These are phyloP conservation scores for Aaosphaeria pasadenensis DNA, from an alignment of 2,329 filamentous ascomycete genomes.

Conservation along the genomic window DNA sequence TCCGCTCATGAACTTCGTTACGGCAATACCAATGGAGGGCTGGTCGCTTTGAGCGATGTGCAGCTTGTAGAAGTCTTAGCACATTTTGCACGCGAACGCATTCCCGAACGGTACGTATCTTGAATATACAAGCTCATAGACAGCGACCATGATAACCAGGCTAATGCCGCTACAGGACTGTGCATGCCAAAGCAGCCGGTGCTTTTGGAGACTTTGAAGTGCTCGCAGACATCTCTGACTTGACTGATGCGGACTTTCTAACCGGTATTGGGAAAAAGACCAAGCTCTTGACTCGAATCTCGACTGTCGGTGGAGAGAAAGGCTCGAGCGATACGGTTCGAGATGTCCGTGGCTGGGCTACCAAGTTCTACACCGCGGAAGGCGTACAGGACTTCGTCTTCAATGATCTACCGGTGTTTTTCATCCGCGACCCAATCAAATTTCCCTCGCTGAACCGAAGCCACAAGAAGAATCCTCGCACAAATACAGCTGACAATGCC, in stretches of 20 bases:
- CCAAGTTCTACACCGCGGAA: constrained; percentile 71
- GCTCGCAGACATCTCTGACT: constrained; percentile 56
- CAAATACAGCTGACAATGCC: constrained; percentile 62
- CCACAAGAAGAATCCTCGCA: constrained; percentile 71
- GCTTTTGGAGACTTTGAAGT: constrained; percentile 58
- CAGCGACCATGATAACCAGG: neutral
- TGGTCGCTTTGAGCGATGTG: constrained; percentile 49
- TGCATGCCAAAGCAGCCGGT: constrained; percentile 50
- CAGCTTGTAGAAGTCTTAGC: constrained; percentile 50
- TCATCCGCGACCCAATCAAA: constrained; percentile 70
- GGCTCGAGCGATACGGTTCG: constrained; percentile 70
- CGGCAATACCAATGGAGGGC: neutral
- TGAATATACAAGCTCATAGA: neutral
- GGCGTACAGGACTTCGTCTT: constrained; percentile 71
- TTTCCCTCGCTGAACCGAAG: constrained; percentile 73
- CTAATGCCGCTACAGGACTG: constrained; percentile 26
- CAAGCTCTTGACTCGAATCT: constrained; percentile 61
- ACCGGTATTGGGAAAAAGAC: constrained; percentile 54
- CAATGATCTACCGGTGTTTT: constrained; percentile 75
- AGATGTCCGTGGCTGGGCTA: constrained; percentile 68
- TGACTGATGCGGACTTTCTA: constrained; percentile 56
- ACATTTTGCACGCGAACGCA: constrained; percentile 51
- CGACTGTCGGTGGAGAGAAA: constrained; percentile 71
- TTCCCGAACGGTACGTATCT: constrained; percentile 42
- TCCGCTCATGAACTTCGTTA: neutral